A percentile compares a stretch with the other conserved stretches of the same genome.
Evolutionary conservation across 179 eudicot genomes (phyloP).

Genomic region (Actinidia arguta): DNA sequence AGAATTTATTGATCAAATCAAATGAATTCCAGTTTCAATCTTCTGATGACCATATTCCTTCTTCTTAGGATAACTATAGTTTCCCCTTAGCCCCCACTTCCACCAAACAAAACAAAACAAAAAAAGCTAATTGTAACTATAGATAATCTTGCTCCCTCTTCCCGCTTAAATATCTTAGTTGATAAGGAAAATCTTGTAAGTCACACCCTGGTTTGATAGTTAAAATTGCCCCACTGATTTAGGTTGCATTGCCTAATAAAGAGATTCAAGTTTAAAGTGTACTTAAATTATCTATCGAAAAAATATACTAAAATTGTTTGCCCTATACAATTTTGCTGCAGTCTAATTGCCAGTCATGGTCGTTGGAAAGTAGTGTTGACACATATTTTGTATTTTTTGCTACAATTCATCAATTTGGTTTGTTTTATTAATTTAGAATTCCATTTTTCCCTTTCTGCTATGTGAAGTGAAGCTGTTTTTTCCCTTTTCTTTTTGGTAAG

Average conservation of each 20-base stretch:
- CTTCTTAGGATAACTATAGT: background rate
- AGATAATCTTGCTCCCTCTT: background rate
- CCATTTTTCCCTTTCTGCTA: background rate
- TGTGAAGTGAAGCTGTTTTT: background rate
- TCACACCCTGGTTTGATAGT: too few relatives aligned
- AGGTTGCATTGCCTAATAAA: background rate
- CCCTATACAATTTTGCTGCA: too few relatives aligned
- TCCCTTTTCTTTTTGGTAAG: background rate
- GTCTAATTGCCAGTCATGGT: background rate
- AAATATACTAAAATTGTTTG: too few relatives aligned
- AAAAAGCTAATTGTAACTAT: background rate
- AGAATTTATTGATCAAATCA: background rate
- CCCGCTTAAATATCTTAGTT: too few relatives aligned
- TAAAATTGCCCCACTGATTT: too few relatives aligned
- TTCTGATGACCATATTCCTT: background rate
- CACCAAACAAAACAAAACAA: background rate
- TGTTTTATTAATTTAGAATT: background rate
- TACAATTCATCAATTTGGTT: background rate
- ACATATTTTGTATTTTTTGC: background rate
- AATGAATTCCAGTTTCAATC: background rate
- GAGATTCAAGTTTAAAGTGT: slow-evolving; percentile 1
- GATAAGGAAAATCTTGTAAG: too few relatives aligned
- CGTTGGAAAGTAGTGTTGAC: background rate
- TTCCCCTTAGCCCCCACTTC: background rate
- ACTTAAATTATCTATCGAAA: too few relatives aligned